These are phyloP conservation scores for Mucor circinelloides DNA, from an alignment of 371 early-diverging fungal species.

Conservation along the genomic window DNA sequence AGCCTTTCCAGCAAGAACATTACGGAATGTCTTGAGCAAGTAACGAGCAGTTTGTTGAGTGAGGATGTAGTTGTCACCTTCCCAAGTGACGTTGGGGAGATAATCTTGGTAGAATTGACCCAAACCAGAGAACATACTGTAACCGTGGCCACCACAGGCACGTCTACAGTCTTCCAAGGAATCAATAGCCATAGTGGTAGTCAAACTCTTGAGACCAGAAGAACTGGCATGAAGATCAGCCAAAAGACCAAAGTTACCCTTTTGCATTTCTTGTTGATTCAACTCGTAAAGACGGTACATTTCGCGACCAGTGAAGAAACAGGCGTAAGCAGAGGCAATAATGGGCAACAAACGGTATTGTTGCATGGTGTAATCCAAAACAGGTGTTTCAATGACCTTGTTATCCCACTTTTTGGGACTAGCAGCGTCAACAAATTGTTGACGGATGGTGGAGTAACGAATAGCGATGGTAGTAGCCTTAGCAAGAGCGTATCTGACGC, in stretches of 20 bases:
- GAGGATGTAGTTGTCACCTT: constrained; percentile 80
- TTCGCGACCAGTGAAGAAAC: constrained; percentile 67
- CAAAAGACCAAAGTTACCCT: constrained; percentile 57
- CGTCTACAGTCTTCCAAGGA: constrained; percentile 80
- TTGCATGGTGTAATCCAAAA: constrained; percentile 78
- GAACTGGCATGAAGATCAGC: constrained; percentile 87
- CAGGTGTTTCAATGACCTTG: constrained; percentile 64
- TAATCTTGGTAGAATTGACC: constrained; percentile 69
- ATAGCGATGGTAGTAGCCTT: constrained; percentile 52
- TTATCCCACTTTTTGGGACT: constrained; percentile 44
- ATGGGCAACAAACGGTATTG: constrained; percentile 76
- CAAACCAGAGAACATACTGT: constrained; percentile 75
- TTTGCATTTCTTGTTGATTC: constrained; percentile 58
- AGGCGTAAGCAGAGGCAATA: constrained; percentile 74
- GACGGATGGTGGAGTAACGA: constrained; percentile 55
- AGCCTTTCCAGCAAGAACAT: constrained; percentile 54
- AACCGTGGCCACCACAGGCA: constrained; percentile 87
- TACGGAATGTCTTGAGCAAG: constrained; percentile 61
- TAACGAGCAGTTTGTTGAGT: constrained; percentile 79
- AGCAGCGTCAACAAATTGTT: constrained; percentile 53
- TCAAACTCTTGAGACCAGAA: constrained; percentile 83
- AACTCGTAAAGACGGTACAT: constrained; percentile 66
- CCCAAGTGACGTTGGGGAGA: constrained; percentile 70
- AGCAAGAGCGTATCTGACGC: constrained; percentile 54
- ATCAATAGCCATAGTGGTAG: constrained; percentile 72